Evolutionary conservation across 83 land plant genomes (phyloP).

Genomic region (Picea engelmannii): DNA sequence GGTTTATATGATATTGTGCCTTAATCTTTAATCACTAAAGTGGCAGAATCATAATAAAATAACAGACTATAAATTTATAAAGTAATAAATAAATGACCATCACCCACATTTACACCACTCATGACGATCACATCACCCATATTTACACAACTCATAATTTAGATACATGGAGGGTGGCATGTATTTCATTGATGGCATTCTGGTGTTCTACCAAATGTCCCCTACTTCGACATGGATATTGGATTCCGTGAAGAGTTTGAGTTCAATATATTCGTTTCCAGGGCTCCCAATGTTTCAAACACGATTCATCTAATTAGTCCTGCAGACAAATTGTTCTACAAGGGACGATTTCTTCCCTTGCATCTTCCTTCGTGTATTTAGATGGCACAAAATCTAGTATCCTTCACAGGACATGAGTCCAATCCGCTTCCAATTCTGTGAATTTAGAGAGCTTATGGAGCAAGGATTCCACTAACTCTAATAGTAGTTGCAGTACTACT

Average conservation of each 20-base stretch:
- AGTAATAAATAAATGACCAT: no score
- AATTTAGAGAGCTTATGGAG: conserved; percentile 6
- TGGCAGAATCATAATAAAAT: no score
- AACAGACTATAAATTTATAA: no score
- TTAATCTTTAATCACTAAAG: no score
- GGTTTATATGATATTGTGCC: no score
- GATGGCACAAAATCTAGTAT: conserved; percentile 56
- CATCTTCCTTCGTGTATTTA: conserved; percentile 71
- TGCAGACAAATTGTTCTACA: conserved; percentile 89
- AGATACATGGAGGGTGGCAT: no score
- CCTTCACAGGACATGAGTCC: not conserved
- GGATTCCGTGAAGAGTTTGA: conserved; percentile 43
- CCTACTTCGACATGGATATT: not conserved
- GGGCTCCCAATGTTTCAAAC: conserved; percentile 15
- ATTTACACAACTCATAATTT: no score
- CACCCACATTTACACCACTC: no score
- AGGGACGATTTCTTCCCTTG: conserved; percentile 85
- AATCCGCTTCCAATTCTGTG: not conserved
- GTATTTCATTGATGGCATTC: no score
- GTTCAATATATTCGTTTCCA: conserved; percentile 36
- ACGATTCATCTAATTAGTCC: conserved; percentile 41
- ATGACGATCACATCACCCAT: no score
- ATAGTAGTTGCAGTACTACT: not conserved
- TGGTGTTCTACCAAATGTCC: no score
- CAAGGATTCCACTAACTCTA: not conserved